Conservation (phyloP, 2,329 filamentous ascomycete species). For the Cercospora janseana region DNA sequence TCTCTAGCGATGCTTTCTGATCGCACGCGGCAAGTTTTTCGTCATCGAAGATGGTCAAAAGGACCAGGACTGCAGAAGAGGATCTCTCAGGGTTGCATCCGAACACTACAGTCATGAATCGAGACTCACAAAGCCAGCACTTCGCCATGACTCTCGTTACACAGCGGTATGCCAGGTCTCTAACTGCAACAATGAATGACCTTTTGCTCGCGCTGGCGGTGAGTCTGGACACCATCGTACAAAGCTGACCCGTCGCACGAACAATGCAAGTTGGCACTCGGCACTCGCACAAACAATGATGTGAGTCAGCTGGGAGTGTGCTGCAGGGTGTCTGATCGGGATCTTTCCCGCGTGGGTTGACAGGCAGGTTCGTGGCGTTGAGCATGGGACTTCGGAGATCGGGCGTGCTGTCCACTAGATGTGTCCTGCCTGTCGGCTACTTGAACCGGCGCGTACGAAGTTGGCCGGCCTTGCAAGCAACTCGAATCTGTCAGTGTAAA, state of each 20-base stretch:
- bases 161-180: neutral
- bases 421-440: too few species aligned
- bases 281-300: constrained; percentile 4
- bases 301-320: neutral
- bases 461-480: too few species aligned
- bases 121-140: constrained; percentile 7
- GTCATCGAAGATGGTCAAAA: neutral
- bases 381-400: constrained; percentile 1
- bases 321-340: neutral
- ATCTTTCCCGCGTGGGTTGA: constrained; percentile 6
- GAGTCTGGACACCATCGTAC: constrained; percentile 8
- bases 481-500: too few species aligned
- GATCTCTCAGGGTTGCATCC: too few species aligned
- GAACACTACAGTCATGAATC: too few species aligned
- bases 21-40: too few species aligned
- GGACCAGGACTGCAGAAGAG: neutral
- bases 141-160: neutral
- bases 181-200: constrained; percentile 4
- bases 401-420: neutral
- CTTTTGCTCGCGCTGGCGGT: constrained; percentile 2
- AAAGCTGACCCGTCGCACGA: neutral
- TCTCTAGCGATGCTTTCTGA: too few species aligned
- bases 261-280: constrained; percentile 1
- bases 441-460: too few species aligned
- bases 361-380: neutral